Conservation (phyloP, 805 yeast species). For the Metschnikowia dekortorum region DNA sequence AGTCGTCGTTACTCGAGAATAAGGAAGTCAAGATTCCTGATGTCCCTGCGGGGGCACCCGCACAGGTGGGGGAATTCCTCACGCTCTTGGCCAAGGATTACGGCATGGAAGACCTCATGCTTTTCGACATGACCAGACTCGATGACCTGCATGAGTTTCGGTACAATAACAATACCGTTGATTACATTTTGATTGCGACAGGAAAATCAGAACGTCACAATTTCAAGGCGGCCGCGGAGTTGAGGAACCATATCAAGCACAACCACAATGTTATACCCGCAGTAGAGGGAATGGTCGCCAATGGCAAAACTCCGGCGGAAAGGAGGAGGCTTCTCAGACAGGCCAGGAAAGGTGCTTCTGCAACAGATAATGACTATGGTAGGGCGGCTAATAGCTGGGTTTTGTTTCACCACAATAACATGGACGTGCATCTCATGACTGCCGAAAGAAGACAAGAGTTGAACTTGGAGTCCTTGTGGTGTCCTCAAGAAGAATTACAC, state of each 20-base stretch:
- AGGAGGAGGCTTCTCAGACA: slow-evolving; percentile 43
- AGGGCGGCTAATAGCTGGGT: slow-evolving; percentile 72
- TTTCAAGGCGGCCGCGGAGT: slow-evolving; percentile 60
- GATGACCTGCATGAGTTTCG: slow-evolving; percentile 27
- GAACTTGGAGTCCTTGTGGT: slow-evolving; percentile 70
- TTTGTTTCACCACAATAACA: slow-evolving; percentile 67
- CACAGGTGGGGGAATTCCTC: slow-evolving; percentile 41
- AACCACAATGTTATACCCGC: slow-evolving; percentile 35
- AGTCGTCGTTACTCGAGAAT: slow-evolving; percentile 25
- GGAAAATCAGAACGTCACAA: slow-evolving; percentile 78
- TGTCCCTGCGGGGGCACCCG: slow-evolving; percentile 59
- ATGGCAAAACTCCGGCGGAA: slow-evolving; percentile 41
- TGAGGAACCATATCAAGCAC: slow-evolving; percentile 56
- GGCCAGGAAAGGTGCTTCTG: slow-evolving; percentile 50
- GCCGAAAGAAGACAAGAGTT: slow-evolving; percentile 61
- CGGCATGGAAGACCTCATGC: slow-evolving; percentile 58
- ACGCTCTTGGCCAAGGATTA: slow-evolving; percentile 50
- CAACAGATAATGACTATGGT: slow-evolving; percentile 55
- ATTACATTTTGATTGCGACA: slow-evolving; percentile 54
- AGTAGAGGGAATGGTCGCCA: slow-evolving; percentile 69
- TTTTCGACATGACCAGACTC: slow-evolving; percentile 59
- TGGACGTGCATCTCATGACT: slow-evolving; percentile 71
- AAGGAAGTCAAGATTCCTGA: slow-evolving; percentile 41
- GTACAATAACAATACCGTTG: slow-evolving; percentile 24
- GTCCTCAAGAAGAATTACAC: slow-evolving; percentile 35